Evolutionary conservation across 345 rosid species (phyloP), one percentile per base, ranked within the genome.

Genomic region (Pistacia integerrima): DNA sequence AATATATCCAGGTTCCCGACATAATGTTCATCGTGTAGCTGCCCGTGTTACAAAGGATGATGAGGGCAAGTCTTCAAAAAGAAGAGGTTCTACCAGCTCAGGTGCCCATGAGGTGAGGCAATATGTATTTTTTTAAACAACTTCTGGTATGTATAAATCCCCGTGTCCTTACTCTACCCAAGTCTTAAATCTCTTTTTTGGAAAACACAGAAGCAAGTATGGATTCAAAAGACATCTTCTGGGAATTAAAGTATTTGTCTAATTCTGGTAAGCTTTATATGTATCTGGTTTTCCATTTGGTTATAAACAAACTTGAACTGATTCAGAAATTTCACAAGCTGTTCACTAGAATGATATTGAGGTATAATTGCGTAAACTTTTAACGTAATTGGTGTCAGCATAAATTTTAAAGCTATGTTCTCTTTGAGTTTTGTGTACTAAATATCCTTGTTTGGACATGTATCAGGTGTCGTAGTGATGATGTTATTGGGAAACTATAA

Each of bases 191-290:
- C 64, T 54, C 51, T 61, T 75, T n/a, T n/a, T 79, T 76, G 63
- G 77, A 59, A 41, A 41, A 72, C 72, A 76, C 93, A 93, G 97
- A 93, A 91, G 85, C 96, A 91, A 75, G 90, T 86, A 71, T 93
- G 97, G 97, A 86, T 93, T 78, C 97, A 91, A 78, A 93, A 91
- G 75, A 78, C 96, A 66, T 74, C 91, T 67, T 83, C 90, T 5
- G 94, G 90, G 69, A 84, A 91, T 66, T 92, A 87, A 87, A 67
- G 59, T 62, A 70, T 73, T 74, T 76, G 75, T 67, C 73, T 74
- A 77, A 76, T 67, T 66, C 58, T 69, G 85, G 90, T 88, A 82
- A 79, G 73, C 20, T 30, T 12, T 14, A 70, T 49, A 12, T 35
- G 28, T 57, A 35, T 62, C 10, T 13, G 54, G 9, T 54, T 55